Evolutionary conservation across 805 yeast species (phyloP), one percentile per base, ranked within the genome.

Genomic region (Monosporozyma solicola): DNA sequence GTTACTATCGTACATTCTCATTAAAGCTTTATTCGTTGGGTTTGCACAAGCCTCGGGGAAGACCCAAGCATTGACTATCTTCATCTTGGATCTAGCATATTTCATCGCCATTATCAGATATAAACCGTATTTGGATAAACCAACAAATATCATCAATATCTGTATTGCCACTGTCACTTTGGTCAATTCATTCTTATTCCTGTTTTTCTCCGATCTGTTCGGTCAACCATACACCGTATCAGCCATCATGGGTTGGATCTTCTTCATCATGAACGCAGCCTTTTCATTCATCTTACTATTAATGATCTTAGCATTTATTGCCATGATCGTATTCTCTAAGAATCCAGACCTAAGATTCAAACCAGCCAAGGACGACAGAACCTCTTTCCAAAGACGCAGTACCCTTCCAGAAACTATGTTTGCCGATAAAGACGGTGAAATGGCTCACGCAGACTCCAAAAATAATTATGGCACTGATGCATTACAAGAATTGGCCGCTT

Each of bases 301-400:
- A 44, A 69, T 84, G 72, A 84, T 87, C 62, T 75, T 91, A 55
- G 81, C 82, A 2, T 83, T 85, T 59, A 78, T 84, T 53, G 69
- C 71, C 15, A 69, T 82, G 60, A 82, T 87, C 5, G 55, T 86
- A 1, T 74, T 84, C 59, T 83, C 92, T 33, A 87, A 85, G 74
- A 89, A 88, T 66, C 97, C 96, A 25, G 96, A 89, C 69, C 82
- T 89, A 11, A 80, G 94, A 69, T 86, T 86, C 67, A 87, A 86
- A 51, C 95, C 95, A 13, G 95, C 95, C 11, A 84, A 76, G 62
- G 98, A 91, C 70, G 97, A 91, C 69, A 83, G 98, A 79, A 83
- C 89, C 20, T 89, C 96, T 9, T 91, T 91, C 82, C 94, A 85
- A 65, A 77, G 72, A 57, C 63, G 59, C 54, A 35, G 39, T 7